Percentiles rank a stretch among this genome's conserved stretches.
Evolutionary conservation across 1,284 basidiomycete genomes (phyloP).

Genomic region (Meira miltonrushii): DNA sequence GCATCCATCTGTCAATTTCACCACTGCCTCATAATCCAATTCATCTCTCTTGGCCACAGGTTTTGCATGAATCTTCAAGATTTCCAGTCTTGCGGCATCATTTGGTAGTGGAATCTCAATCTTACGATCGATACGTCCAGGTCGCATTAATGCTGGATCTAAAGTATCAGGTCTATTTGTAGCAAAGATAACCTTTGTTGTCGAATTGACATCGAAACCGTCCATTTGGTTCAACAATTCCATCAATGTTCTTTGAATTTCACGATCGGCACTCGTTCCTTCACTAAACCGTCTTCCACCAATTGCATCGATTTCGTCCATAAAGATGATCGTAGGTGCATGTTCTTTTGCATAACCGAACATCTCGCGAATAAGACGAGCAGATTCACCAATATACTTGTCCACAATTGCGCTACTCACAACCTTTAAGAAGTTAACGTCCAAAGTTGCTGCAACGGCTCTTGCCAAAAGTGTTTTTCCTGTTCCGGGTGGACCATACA

Average conservation of each 20-base stretch:
- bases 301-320: conserved; percentile 78
- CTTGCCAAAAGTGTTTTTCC: conserved; percentile 93
- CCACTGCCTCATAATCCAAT: conserved; percentile 55
- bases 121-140: conserved; percentile 92
- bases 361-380: conserved; percentile 91
- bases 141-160: conserved; percentile 91
- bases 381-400: conserved; percentile 98
- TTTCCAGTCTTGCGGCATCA: conserved; percentile 87
- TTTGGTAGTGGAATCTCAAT: conserved; percentile 98
- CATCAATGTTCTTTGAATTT: conserved; percentile 98
- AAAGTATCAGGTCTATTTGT: conserved; percentile 62
- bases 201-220: conserved; percentile 92
- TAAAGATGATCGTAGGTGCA: conserved; percentile 93
- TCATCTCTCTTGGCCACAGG: conserved; percentile 82
- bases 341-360: conserved; percentile 96
- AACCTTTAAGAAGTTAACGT: conserved; percentile 97
- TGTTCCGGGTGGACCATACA: conserved; percentile 89
- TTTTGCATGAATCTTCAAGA: conserved; percentile 92
- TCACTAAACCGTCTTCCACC: conserved; percentile 82
- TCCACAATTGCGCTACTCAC: conserved; percentile 99
- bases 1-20: conserved; percentile 65
- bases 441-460: conserved; percentile 89
- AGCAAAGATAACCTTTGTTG: conserved; percentile 92
- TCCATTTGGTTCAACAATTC: conserved; percentile 99
- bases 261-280: conserved; percentile 94